Percentiles rank a stretch among this genome's conserved stretches.
Evolutionary conservation across 352 stramenopile genomes (phyloP).

Genomic region (Pythium angustatum): DNA sequence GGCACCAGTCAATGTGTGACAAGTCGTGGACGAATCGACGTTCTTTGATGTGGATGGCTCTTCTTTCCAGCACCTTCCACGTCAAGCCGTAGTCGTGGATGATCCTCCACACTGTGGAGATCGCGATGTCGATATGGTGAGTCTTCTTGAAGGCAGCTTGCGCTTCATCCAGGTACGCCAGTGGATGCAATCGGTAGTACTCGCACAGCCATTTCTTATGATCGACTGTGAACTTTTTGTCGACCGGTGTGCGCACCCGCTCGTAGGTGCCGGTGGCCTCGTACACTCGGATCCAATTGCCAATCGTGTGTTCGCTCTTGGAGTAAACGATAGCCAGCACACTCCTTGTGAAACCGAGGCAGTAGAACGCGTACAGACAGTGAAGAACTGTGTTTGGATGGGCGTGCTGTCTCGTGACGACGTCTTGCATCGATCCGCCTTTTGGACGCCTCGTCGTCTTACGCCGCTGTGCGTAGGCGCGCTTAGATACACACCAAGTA

Average conservation of each 20-base stretch:
- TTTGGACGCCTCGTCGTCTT: too few relatives aligned
- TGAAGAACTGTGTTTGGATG: conserved; percentile 27
- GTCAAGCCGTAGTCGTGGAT: conserved; percentile 24
- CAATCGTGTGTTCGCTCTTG: conserved; percentile 27
- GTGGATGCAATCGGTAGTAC: conserved; percentile 4
- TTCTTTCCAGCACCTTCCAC: conserved; percentile 32
- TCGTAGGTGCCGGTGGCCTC: conserved; percentile 23
- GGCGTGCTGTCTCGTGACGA: conserved; percentile 9
- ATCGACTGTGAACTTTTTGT: conserved; percentile 6
- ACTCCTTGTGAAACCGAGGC: conserved; percentile 18
- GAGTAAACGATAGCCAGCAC: conserved; percentile 27
- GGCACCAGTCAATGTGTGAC: conserved; percentile 19
- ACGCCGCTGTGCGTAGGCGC: too few relatives aligned
- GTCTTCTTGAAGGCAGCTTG: conserved; percentile 4
- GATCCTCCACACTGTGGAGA: conserved; percentile 14
- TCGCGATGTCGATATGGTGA: not conserved
- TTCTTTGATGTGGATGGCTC: conserved; percentile 36
- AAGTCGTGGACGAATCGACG: conserved; percentile 33
- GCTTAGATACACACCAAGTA: too few relatives aligned
- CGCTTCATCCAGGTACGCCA: conserved; percentile 15
- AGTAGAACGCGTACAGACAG: conserved; percentile 29
- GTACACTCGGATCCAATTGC: conserved; percentile 31
- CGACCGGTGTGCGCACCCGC: conserved; percentile 1
- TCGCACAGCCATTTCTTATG: conserved; percentile 14
- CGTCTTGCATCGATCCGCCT: conserved; percentile 6